These are phyloP conservation scores for Alternaria ethzedia DNA, from an alignment of 2,329 filamentous ascomycete genomes.

Conservation along the genomic window DNA sequence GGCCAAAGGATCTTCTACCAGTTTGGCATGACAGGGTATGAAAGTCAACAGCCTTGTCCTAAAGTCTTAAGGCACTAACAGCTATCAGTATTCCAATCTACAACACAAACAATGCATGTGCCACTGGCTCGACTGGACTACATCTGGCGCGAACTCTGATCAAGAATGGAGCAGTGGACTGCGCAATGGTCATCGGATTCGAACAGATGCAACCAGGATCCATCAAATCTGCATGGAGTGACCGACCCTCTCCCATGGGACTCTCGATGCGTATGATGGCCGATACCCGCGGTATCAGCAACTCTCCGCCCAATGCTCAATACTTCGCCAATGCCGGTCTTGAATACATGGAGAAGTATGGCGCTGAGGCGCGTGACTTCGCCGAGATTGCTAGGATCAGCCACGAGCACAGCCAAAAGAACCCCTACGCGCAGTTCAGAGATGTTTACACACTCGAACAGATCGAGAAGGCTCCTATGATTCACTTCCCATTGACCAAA, in stretches of 20 bases:
- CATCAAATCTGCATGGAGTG: slow-evolving; percentile 79
- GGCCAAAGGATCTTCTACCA: slow-evolving; percentile 97
- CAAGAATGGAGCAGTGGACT: slow-evolving; percentile 79
- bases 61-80: slow-evolving; percentile 35
- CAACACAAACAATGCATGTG: slow-evolving; percentile 98
- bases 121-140: slow-evolving; percentile 87
- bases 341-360: slow-evolving; percentile 95
- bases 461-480: slow-evolving; percentile 75
- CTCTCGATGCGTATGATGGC: slow-evolving; percentile 80
- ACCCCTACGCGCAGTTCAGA: slow-evolving; percentile 95
- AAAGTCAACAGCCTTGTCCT: background rate
- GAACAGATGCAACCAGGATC: slow-evolving; percentile 96
- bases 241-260: slow-evolving; percentile 78
- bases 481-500: slow-evolving; percentile 87
- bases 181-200: slow-evolving; percentile 88
- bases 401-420: slow-evolving; percentile 84
- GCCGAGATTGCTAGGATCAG: slow-evolving; percentile 92
- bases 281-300: slow-evolving; percentile 76
- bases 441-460: slow-evolving; percentile 87
- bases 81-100: slow-evolving; percentile 77
- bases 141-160: slow-evolving; percentile 81
- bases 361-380: slow-evolving; percentile 83
- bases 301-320: slow-evolving; percentile 83
- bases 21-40: slow-evolving; percentile 81
- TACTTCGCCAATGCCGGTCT: slow-evolving; percentile 92